These are phyloP conservation scores for Backusella luteola DNA, from an alignment of 192 early-diverging fungal species.

Conservation along the genomic window DNA sequence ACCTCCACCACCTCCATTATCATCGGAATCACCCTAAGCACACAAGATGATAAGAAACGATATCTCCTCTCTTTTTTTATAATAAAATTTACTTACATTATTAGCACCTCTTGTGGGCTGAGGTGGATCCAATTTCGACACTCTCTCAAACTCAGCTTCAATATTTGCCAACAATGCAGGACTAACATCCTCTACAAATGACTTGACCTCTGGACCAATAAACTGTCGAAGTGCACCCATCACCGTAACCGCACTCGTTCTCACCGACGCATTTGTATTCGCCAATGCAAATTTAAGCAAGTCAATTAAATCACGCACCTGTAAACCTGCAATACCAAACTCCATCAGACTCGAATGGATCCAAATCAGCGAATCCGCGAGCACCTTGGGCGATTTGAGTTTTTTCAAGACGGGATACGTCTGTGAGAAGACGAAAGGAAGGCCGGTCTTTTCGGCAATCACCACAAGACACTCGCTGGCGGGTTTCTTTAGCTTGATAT, in stretches of 20 bases:
- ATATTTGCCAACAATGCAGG: constrained; percentile 77
- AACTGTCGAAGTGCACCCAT: constrained; percentile 81
- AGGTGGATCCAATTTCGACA: constrained; percentile 66
- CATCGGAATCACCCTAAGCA: not conserved
- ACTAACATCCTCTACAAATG: constrained; percentile 86
- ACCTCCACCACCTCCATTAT: not conserved
- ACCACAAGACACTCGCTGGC: constrained; percentile 77
- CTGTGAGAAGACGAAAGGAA: constrained; percentile 81
- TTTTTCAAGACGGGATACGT: constrained; percentile 75
- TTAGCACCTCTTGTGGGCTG: constrained; percentile 49
- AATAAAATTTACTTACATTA: constrained; percentile 16
- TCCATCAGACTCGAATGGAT: constrained; percentile 82
- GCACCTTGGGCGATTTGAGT: constrained; percentile 86
- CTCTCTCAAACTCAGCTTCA: constrained; percentile 93
- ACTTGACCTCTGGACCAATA: constrained; percentile 81
- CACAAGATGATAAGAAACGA: not conserved
- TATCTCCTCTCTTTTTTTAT: not conserved
- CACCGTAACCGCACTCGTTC: constrained; percentile 75
- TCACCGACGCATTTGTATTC: constrained; percentile 84
- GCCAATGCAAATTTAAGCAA: constrained; percentile 78
- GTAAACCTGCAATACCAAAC: constrained; percentile 84
- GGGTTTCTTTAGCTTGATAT: constrained; percentile 89
- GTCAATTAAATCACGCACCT: constrained; percentile 76
- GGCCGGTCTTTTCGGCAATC: constrained; percentile 72
- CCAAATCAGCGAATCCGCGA: constrained; percentile 88